These are phyloP conservation scores for Metschnikowia arizonensis DNA, from an alignment of 805 yeast genomes.

Conservation along the genomic window DNA sequence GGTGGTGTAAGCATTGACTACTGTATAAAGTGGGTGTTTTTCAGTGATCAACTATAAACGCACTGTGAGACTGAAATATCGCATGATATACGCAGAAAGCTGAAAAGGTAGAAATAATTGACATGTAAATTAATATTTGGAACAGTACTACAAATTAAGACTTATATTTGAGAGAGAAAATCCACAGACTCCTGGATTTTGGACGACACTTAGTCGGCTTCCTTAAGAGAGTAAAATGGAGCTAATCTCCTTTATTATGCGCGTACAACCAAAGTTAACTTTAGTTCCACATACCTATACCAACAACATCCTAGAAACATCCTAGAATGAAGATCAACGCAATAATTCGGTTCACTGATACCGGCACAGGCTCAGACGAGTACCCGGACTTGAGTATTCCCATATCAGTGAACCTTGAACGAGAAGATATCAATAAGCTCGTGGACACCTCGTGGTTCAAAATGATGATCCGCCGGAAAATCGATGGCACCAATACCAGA, in stretches of 20 bases:
- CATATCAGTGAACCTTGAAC: conserved; percentile 23
- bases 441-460: conserved; percentile 32
- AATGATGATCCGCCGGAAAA: conserved; percentile 26
- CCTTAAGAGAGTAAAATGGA: too few species aligned
- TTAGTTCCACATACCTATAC: background rate
- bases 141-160: too few species aligned
- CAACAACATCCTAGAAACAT: background rate
- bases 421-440: conserved; percentile 30
- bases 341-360: conserved; percentile 30
- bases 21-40: background rate
- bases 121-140: too few species aligned
- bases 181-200: too few species aligned
- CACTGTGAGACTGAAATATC: background rate
- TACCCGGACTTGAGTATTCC: conserved; percentile 30
- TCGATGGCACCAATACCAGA: conserved; percentile 20
- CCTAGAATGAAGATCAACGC: conserved; percentile 23
- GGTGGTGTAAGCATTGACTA: conserved; percentile 55
- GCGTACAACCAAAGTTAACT: background rate
- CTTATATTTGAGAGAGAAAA: too few species aligned
- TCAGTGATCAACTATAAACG: background rate
- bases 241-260: too few species aligned
- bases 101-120: background rate
- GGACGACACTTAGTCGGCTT: too few species aligned
- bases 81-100: background rate
- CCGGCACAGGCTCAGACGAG: conserved; percentile 18